Evolutionary conservation across 352 stramenopile species (phyloP).

Genomic region (Phytophthora agathidicida): DNA sequence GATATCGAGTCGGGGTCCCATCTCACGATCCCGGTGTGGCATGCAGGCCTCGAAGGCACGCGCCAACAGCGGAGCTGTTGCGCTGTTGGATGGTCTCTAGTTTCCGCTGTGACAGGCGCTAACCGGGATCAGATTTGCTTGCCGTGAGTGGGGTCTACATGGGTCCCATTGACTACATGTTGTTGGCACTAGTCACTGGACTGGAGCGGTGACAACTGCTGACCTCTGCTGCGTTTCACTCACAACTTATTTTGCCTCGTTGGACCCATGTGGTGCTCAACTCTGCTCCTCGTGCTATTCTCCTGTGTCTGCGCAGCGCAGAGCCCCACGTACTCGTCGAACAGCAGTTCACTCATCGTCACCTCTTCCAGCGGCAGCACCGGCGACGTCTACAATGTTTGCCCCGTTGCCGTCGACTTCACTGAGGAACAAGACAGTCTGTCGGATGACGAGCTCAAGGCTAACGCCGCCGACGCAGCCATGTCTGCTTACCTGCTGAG

Average conservation of each 20-base stretch:
- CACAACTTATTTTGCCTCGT: slow-evolving; percentile 21
- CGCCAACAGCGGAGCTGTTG: not conserved
- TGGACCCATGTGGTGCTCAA: slow-evolving; percentile 23
- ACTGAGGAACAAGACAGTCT: slow-evolving; percentile 20
- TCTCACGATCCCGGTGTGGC: slow-evolving; percentile 7
- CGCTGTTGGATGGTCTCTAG: not conserved
- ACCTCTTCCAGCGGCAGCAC: slow-evolving; percentile 5
- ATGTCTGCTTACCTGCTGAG: slow-evolving; percentile 31
- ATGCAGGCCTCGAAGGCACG: slow-evolving; percentile 1
- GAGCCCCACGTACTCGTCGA: not conserved
- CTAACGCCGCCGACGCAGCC: slow-evolving; percentile 25
- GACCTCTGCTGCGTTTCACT: too few relatives aligned
- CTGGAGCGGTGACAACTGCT: too few relatives aligned
- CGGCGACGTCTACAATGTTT: slow-evolving; percentile 31
- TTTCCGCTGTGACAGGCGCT: slow-evolving; percentile 19
- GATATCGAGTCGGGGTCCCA: too few relatives aligned
- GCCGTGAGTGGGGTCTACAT: too few relatives aligned
- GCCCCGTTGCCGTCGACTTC: slow-evolving; percentile 25
- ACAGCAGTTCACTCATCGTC: not conserved
- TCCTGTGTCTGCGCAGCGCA: slow-evolving; percentile 16
- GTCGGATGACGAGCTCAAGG: slow-evolving; percentile 26
- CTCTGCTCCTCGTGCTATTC: slow-evolving; percentile 17
- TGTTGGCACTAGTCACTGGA: too few relatives aligned
- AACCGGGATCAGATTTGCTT: slow-evolving; percentile 5
- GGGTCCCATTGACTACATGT: too few relatives aligned